Percentiles rank a stretch among this genome's conserved stretches.
These are phyloP conservation scores for Geotrichum candidum DNA, from an alignment of 1,139 yeast species.

Conservation along the genomic window DNA sequence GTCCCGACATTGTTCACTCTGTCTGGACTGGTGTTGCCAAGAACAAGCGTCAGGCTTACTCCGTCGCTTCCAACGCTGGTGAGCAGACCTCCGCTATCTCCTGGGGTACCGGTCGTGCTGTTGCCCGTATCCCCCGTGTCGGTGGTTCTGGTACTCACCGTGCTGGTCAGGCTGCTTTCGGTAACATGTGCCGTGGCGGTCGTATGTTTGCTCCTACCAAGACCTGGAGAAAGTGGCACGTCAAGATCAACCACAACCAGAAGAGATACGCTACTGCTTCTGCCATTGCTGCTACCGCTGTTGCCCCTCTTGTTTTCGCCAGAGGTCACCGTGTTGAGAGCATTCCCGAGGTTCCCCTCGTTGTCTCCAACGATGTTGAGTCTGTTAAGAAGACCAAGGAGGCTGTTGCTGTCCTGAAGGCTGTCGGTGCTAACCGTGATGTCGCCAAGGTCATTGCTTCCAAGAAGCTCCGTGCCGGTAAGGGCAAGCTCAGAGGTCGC, in stretches of 20 bases:
- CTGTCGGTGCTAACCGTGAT: conserved; percentile 98
- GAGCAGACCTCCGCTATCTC: conserved; percentile 99
- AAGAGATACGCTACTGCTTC: conserved; percentile 99
- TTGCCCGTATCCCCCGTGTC: too few relatives aligned
- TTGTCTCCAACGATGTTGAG: conserved; percentile 91
- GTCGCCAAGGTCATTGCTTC: conserved; percentile 97
- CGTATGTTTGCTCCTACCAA: conserved; percentile 99
- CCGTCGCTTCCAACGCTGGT: conserved; percentile 98
- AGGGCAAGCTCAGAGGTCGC: conserved; percentile 99
- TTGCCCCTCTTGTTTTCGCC: conserved; percentile 96
- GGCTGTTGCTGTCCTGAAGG: conserved; percentile 96
- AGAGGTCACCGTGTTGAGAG: conserved; percentile 99
- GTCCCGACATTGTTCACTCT: conserved; percentile 98
- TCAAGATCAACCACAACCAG: conserved; percentile 99
- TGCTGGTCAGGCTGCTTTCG: conserved; percentile 99
- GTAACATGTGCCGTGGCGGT: conserved; percentile 99
- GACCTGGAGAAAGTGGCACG: conserved; percentile 99
- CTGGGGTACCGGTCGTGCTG: too few relatives aligned
- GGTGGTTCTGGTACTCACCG: conserved; percentile 58
- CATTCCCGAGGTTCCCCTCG: conserved; percentile 97
- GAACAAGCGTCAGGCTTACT: conserved; percentile 99
- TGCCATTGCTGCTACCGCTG: conserved; percentile 98
- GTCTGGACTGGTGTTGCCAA: conserved; percentile 97
- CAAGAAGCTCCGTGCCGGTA: conserved; percentile 99
- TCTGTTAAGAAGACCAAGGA: conserved; percentile 95